phyloP scores from a whole-genome alignment of 495 filamentous ascomycete genomes.

The Mytilinidion resinicola region DNA sequence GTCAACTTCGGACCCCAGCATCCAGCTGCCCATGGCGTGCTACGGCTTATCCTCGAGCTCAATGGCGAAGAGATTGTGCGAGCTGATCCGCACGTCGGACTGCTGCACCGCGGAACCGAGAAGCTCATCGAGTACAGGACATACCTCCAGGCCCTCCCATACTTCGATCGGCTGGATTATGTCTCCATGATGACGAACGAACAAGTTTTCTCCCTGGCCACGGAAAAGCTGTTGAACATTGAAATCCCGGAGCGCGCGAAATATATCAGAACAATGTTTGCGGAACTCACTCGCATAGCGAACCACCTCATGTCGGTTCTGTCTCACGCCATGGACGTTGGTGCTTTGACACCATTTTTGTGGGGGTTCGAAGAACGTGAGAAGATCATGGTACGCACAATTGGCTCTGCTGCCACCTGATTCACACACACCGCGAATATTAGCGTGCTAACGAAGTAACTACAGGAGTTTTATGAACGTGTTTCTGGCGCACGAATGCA shows the following conservation, averaged over 20 bases:
- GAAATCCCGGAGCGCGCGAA: slow-evolving; percentile 95
- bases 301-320: slow-evolving; percentile 99
- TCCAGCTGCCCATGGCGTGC: slow-evolving; percentile 96
- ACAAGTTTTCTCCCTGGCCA: slow-evolving; percentile 90
- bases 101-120: slow-evolving; percentile 96
- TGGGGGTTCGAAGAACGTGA: slow-evolving; percentile 99
- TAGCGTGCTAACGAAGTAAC: background rate
- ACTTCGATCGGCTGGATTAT: slow-evolving; percentile 98
- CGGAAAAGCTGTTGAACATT: slow-evolving; percentile 97
- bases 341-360: slow-evolving; percentile 94
- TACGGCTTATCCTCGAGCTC: slow-evolving; percentile 94
- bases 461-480: slow-evolving; percentile 95
- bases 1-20: slow-evolving; percentile 99
- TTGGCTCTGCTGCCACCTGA: background rate
- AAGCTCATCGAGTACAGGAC: slow-evolving; percentile 99
- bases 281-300: slow-evolving; percentile 87
- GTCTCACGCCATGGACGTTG: slow-evolving; percentile 99
- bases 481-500: slow-evolving; percentile 97
- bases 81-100: slow-evolving; percentile 91
- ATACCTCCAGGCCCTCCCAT: slow-evolving; percentile 95
- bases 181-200: slow-evolving; percentile 99
- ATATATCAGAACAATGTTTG: slow-evolving; percentile 94
- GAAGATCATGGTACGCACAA: slow-evolving; percentile 76
- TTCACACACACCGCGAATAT: background rate
- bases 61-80: slow-evolving; percentile 97